Base-by-base conservation (phyloP, 2,329 filamentous ascomycete species). In the Pseudophaeomoniella oleicola region DNA sequence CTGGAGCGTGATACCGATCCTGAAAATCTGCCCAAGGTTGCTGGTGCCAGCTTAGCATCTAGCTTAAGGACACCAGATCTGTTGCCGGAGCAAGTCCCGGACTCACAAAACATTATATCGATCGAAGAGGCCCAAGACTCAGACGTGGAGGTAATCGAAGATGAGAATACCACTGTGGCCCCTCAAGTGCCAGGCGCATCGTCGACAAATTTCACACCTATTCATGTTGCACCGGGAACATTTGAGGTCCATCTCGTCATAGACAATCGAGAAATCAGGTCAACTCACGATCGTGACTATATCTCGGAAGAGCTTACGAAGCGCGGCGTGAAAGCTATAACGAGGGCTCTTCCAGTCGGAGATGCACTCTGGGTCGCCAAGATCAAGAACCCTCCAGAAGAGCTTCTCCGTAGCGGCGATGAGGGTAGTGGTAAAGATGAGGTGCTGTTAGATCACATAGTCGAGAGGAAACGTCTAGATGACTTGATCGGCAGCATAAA, bases 291-390 rank as follows among this genome's bases (percentile, higher is more conserved):
- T 49, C 68, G 82, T 38, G 78, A 85, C 46, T 87, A 87, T 49
- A 80, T 88, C 52, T 71, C 80, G 46, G 71, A 79, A 15, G 75
- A 84, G 48, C 69, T 90, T 10, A 59, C 63, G 9, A 79, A 81
- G 45, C 73, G 70, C 43, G 78, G 75, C 0, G 67, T 81, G 13
- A 66, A 60, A 14, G 75, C 79, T 0, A 70, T 81, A 14, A 75
- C 83, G 54, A 72, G 80, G 13, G 66, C 72, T 3, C 62, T 88
- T 19, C 75, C 81, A 42, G 61, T 88, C 1, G 83, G 83, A 1
- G 83, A 90, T 50, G 75, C 74, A 0, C 69, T 85, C 40, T 90
- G 83, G 83, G 68, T 90, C 19, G 83, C 83, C 30, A 84, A 80
- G 52, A 75, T 72, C 48, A 65, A 75, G 46, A 71, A 82, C 40